Percentiles rank a stretch among this genome's conserved stretches.
Conservation (phyloP, 495 filamentous ascomycete genomes). For the Neurospora africana region DNA sequence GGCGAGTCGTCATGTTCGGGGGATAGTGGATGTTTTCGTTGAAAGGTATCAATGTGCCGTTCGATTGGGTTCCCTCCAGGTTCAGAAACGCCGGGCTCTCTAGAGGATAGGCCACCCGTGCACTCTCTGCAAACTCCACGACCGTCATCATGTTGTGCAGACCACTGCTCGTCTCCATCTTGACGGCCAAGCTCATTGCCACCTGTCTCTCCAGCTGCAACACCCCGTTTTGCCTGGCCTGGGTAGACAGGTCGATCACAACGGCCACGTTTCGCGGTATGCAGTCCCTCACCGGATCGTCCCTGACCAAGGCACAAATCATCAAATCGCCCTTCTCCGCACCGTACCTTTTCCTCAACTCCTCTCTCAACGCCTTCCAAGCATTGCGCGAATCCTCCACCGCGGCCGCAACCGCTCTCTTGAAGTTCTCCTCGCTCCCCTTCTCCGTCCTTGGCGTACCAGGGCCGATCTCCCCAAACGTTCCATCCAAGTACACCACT, state of each 20-base stretch:
- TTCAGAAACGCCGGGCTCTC: constrained; percentile 1
- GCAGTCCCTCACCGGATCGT: constrained; percentile 16
- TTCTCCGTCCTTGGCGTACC: constrained; percentile 10
- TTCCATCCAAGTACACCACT: constrained; percentile 15
- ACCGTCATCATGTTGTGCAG: constrained; percentile 5
- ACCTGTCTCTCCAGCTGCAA: background rate
- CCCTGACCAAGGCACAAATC: constrained; percentile 18
- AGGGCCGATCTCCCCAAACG: constrained; percentile 8
- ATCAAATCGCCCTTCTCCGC: constrained; percentile 12
- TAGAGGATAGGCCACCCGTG: constrained; percentile 9
- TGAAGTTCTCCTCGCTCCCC: constrained; percentile 10
- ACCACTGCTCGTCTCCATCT: background rate
- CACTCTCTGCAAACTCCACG: constrained; percentile 6
- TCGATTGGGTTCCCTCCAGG: background rate
- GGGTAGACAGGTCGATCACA: background rate
- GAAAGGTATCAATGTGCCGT: background rate
- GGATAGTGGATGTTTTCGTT: background rate
- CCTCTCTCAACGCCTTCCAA: constrained; percentile 9
- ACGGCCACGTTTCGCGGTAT: background rate
- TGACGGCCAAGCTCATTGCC: constrained; percentile 1
- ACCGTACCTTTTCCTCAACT: constrained; percentile 11
- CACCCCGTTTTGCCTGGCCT: background rate
- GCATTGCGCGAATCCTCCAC: constrained; percentile 11
- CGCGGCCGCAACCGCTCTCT: constrained; percentile 10
- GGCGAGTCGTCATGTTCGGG: background rate